These are phyloP conservation scores for Colletotrichum lupini DNA, from an alignment of 2,329 filamentous ascomycete genomes.

Conservation along the genomic window DNA sequence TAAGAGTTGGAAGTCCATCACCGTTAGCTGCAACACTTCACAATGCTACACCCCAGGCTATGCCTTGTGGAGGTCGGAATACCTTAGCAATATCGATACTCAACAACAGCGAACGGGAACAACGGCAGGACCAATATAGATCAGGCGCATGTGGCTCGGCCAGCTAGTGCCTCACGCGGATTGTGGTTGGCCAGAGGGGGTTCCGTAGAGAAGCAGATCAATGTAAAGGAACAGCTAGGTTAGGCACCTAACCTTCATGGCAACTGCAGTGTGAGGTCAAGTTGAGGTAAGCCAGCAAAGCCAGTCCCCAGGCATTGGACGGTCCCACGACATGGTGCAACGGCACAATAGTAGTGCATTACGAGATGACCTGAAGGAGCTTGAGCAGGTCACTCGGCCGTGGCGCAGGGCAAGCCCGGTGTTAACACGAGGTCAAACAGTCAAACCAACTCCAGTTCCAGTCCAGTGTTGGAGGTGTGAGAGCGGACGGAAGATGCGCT, in stretches of 20 bases:
- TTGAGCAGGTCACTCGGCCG: background rate
- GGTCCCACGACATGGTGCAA: background rate
- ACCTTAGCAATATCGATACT: background rate
- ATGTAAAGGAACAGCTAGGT: background rate
- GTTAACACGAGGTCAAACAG: conserved; percentile 3
- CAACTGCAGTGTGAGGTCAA: background rate
- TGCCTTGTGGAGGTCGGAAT: background rate
- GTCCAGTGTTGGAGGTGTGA: conserved; percentile 3
- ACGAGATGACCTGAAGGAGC: background rate
- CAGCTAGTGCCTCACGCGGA: background rate
- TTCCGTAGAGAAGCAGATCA: conserved; percentile 1
- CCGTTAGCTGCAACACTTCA: background rate
- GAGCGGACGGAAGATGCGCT: conserved; percentile 2
- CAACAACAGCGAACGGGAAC: conserved; percentile 6
- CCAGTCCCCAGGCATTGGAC: too few relatives aligned
- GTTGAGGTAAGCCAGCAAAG: background rate
- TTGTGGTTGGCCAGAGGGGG: conserved; percentile 13
- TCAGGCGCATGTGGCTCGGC: background rate
- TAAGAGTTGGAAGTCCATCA: background rate
- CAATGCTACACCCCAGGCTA: background rate
- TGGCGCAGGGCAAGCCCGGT: conserved; percentile 10
- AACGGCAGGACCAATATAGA: conserved; percentile 20
- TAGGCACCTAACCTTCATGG: background rate
- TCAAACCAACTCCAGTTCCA: background rate
- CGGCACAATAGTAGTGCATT: background rate